Evolutionary conservation across 2,329 filamentous ascomycete genomes (phyloP).

Genomic region (Trichoderma atrobrunneum): DNA sequence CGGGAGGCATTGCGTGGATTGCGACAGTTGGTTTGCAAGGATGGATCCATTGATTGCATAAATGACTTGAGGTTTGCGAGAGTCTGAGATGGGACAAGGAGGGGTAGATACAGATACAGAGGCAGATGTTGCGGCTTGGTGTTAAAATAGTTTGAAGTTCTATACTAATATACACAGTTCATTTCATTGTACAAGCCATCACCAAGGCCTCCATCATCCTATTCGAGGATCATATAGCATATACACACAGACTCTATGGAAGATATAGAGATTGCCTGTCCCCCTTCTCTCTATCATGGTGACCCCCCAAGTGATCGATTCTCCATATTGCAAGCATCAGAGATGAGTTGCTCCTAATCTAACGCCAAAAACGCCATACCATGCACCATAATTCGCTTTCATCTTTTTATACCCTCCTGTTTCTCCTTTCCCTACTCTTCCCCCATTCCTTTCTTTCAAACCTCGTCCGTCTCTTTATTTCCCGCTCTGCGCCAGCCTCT

Average conservation of each 20-base stretch:
- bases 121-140: background rate
- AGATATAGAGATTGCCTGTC: background rate
- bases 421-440: background rate
- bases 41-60: background rate
- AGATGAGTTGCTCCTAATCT: background rate
- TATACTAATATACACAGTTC: background rate
- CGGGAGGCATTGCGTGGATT: background rate
- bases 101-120: background rate
- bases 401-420: background rate
- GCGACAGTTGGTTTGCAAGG: background rate
- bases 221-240: background rate
- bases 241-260: background rate
- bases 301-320: background rate
- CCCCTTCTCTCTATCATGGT: background rate
- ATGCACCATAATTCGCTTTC: background rate
- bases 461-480: background rate
- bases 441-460: background rate
- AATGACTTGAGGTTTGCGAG: background rate
- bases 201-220: background rate
- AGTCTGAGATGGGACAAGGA: background rate
- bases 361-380: constrained; percentile 15
- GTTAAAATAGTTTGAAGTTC: background rate
- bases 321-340: background rate
- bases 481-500: constrained; percentile 24
- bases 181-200: background rate